A percentile compares a stretch with the other conserved stretches of the same genome.
Evolutionary conservation across 768 basidiomycete species (phyloP).

Genomic region (Termitomyces sp.): DNA sequence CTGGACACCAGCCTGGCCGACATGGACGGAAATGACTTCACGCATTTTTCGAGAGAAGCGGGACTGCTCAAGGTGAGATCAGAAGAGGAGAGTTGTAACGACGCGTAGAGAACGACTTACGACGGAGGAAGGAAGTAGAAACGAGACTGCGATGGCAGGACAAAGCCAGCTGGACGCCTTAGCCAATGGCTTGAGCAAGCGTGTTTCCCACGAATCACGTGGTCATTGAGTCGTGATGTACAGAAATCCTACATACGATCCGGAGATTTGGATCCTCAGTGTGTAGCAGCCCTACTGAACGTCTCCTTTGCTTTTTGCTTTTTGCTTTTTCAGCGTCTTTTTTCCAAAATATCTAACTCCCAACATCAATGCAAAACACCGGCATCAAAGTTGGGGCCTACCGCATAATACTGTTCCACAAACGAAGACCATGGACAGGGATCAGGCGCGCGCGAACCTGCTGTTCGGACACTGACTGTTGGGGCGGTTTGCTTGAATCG

Average conservation of each 20-base stretch:
- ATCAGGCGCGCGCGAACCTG: constrained; percentile 25
- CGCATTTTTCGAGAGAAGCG: constrained; percentile 48
- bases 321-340: neutral
- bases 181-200: constrained; percentile 30
- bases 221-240: constrained; percentile 25
- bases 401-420: constrained; percentile 47
- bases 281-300: too few relatives aligned
- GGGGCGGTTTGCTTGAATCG: constrained; percentile 27
- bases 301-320: neutral
- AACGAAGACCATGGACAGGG: constrained; percentile 46
- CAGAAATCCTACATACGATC: too few relatives aligned
- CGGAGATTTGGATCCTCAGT: too few relatives aligned
- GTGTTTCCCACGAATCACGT: constrained; percentile 35
- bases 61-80: constrained; percentile 18
- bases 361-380: constrained; percentile 1
- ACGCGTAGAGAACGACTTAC: constrained; percentile 26
- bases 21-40: constrained; percentile 97
- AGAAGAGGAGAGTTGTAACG: constrained; percentile 11
- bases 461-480: constrained; percentile 30
- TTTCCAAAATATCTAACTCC: constrained; percentile 17
- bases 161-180: constrained; percentile 35
- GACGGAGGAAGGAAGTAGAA: constrained; percentile 11
- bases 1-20: constrained; percentile 98
- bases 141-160: constrained; percentile 38
- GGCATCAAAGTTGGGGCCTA: neutral